Conservation (phyloP, 1,139 yeast species). For the Geotrichum carabidarum region DNA sequence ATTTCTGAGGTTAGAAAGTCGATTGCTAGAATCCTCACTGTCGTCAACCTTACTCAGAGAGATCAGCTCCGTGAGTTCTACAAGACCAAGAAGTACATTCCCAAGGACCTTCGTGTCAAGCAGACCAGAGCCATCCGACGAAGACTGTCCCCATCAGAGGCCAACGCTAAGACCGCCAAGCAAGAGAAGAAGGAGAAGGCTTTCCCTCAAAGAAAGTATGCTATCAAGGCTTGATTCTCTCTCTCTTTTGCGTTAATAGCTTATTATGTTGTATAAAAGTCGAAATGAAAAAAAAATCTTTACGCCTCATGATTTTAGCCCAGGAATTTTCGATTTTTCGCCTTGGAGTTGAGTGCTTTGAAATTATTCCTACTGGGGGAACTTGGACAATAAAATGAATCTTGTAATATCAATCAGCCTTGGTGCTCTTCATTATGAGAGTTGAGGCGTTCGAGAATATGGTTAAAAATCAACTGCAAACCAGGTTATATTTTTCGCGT, state of each 20-base stretch:
- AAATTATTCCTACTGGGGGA: too few species aligned
- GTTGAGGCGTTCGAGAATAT: too few species aligned
- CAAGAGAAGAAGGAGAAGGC: conserved; percentile 89
- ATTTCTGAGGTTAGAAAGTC: conserved; percentile 91
- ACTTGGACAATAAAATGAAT: too few species aligned
- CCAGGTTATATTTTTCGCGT: too few species aligned
- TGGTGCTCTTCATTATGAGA: too few species aligned
- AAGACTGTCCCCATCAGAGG: conserved; percentile 85
- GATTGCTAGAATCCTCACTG: conserved; percentile 96
- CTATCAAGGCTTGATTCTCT: conserved; percentile 83
- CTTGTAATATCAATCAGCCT: too few species aligned
- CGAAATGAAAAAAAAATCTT: not conserved
- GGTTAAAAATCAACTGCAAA: too few species aligned
- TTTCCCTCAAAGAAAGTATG: conserved; percentile 98
- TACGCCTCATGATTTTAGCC: not conserved
- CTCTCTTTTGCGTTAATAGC: not conserved
- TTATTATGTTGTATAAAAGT: not conserved
- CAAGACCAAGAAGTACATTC: conserved; percentile 90
- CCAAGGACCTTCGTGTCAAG: conserved; percentile 99
- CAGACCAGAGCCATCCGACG: conserved; percentile 99
- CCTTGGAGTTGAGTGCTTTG: too few species aligned
- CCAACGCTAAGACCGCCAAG: conserved; percentile 74
- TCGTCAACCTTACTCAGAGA: conserved; percentile 96
- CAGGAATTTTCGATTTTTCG: too few species aligned
- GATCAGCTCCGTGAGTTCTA: conserved; percentile 91